Evolutionary conservation across 2,329 filamentous ascomycete species (phyloP).

Genomic region (Pseudocercospora fijiensis): DNA sequence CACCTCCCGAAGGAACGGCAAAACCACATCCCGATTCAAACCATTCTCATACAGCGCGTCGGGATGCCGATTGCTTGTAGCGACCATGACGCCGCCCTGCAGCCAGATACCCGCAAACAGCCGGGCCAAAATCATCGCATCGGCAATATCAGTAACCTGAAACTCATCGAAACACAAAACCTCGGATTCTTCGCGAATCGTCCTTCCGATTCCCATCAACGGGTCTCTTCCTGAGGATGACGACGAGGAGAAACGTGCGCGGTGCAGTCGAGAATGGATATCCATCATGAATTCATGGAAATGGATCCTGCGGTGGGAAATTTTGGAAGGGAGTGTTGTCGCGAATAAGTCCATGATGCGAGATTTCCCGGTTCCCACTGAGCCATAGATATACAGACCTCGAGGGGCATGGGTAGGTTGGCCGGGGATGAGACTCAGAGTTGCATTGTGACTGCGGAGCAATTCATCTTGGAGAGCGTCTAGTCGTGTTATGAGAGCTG

Average conservation of each 20-base stretch:
- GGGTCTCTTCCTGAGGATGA: constrained; percentile 55
- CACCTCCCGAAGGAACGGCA: constrained; percentile 68
- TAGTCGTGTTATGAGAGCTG: constrained; percentile 27
- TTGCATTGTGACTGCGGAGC: constrained; percentile 9
- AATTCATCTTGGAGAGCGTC: constrained; percentile 27
- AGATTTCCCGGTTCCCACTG: constrained; percentile 76
- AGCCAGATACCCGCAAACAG: constrained; percentile 75
- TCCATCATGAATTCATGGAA: constrained; percentile 83
- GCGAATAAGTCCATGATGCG: constrained; percentile 75
- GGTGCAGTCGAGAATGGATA: constrained; percentile 56
- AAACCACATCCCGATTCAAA: constrained; percentile 49
- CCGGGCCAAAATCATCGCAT: constrained; percentile 72
- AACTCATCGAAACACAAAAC: constrained; percentile 79
- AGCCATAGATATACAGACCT: constrained; percentile 71
- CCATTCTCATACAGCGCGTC: constrained; percentile 53
- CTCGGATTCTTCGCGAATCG: constrained; percentile 67
- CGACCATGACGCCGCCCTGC: constrained; percentile 71
- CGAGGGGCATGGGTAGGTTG: not conserved
- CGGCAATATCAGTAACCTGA: constrained; percentile 73
- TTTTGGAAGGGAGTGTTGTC: constrained; percentile 60
- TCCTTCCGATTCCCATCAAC: constrained; percentile 67
- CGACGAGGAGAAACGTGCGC: constrained; percentile 44
- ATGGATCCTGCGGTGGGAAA: constrained; percentile 60
- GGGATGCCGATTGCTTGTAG: constrained; percentile 76
- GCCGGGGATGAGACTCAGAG: not conserved